Conservation (phyloP, 2,329 filamentous ascomycete genomes). For the Penicillium sp. region DNA sequence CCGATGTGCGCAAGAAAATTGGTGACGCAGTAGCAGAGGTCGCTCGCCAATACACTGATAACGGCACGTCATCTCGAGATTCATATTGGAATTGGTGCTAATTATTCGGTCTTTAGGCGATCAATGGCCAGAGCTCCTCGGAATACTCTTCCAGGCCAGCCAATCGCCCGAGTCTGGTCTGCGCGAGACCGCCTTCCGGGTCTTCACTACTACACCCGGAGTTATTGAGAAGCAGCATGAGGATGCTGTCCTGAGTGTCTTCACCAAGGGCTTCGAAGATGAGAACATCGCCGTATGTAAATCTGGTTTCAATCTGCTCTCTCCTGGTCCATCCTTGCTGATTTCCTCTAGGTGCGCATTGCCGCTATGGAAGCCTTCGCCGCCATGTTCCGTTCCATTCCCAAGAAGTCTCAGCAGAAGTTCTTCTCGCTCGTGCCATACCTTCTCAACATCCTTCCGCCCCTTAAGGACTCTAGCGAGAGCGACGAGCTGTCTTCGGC, state of each 20-base stretch:
- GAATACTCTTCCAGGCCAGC: slow-evolving; percentile 82
- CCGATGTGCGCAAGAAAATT: slow-evolving; percentile 85
- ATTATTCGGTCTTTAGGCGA: slow-evolving; percentile 56
- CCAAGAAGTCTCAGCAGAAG: slow-evolving; percentile 82
- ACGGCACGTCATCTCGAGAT: slow-evolving; percentile 58
- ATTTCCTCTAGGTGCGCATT: slow-evolving; percentile 67
- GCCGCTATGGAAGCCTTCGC: slow-evolving; percentile 96
- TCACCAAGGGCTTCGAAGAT: slow-evolving; percentile 89
- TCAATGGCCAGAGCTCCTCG: slow-evolving; percentile 85
- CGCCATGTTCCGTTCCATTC: slow-evolving; percentile 87
- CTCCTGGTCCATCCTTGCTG: not conserved
- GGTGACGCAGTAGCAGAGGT: slow-evolving; percentile 97
- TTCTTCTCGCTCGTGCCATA: slow-evolving; percentile 86
- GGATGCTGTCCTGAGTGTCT: slow-evolving; percentile 81
- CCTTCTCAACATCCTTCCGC: slow-evolving; percentile 89
- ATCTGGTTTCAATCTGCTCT: not conserved
- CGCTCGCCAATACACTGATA: slow-evolving; percentile 90
- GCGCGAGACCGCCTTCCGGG: slow-evolving; percentile 88
- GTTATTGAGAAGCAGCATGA: slow-evolving; percentile 97
- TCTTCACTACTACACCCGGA: slow-evolving; percentile 90
- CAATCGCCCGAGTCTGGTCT: slow-evolving; percentile 79
- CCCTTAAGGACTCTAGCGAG: slow-evolving; percentile 86
- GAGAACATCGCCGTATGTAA: slow-evolving; percentile 68
- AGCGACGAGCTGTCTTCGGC: slow-evolving; percentile 89
- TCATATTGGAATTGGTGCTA: not conserved